Evolutionary conservation across 768 basidiomycete genomes (phyloP), one percentile per base, ranked within the genome.

Genomic region (Lactarius hatsudake): DNA sequence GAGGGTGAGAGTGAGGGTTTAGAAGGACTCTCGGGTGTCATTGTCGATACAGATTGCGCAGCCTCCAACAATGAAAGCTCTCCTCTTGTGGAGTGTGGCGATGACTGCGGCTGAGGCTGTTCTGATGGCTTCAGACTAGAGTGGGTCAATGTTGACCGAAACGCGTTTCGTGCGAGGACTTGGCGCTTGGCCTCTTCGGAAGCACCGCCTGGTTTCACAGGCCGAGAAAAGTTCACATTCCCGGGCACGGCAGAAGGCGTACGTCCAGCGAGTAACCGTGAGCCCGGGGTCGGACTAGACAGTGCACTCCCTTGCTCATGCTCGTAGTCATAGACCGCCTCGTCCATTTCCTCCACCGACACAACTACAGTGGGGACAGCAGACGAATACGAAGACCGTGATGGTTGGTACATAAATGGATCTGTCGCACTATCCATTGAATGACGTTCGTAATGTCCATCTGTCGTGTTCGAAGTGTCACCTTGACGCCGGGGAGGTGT

Each of bases 151-250:
- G 30, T 34, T 36, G 67, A 61, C 5, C 77, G 45, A 79, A 74
- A 79, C 38, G 82, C 78, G 75, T 90, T 89, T 55, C 90, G 82
- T 75, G 87, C 84, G 59, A 91, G 77, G 18, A 82, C 82, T 55
- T 75, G 75, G 38, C 77, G 78, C 65, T 84, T 82, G 64, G 76
- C 71, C 34, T 78, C 77, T 54, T 78, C 76, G 34, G 80, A 77
- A 13, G 75, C 76, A 28, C 79, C 79, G 0, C 75, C 76, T 20
- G 82, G 81, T 26, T 84, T 82, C 62, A 83, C 81, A 56, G 88
- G 87, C 59, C 87, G 79, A 28, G 90, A 90, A 72, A 87, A 90
- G 73, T 89, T 90, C 36, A 81, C 74, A 17, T 79, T 79, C 6
- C 80, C 78, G n/a, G 80, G 79, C 57, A 73, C 74, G 55, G 80